phyloP scores from a whole-genome alignment of 805 yeast genomes.

The Cyberlindnera maclurae region DNA sequence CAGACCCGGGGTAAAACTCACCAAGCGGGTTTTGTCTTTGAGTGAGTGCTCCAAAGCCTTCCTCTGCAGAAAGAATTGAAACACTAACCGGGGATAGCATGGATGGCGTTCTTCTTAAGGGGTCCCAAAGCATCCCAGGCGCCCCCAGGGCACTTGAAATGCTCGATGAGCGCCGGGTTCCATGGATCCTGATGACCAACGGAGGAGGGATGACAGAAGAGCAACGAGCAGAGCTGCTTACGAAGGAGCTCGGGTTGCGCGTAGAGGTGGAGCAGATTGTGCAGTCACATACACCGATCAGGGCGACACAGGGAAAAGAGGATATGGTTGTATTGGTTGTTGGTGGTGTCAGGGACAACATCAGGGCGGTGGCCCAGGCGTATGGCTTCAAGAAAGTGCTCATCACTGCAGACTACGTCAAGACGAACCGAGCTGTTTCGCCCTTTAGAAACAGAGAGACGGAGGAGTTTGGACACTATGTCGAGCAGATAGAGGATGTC shows the following conservation, averaged over 20 bases:
- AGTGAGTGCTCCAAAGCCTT: slow-evolving; percentile 9
- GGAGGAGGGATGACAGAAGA: slow-evolving; percentile 80
- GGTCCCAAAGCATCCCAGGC: slow-evolving; percentile 54
- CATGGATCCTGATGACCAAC: slow-evolving; percentile 80
- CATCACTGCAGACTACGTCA: slow-evolving; percentile 65
- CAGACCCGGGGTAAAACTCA: background rate
- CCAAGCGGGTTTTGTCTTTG: slow-evolving; percentile 18
- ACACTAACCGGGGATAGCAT: slow-evolving; percentile 35
- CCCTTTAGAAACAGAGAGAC: slow-evolving; percentile 58
- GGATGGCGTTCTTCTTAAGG: slow-evolving; percentile 84
- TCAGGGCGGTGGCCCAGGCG: slow-evolving; percentile 62
- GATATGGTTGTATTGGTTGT: slow-evolving; percentile 66
- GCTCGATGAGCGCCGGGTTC: slow-evolving; percentile 48
- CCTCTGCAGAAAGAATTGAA: no score
- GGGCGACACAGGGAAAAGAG: slow-evolving; percentile 41
- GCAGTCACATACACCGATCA: slow-evolving; percentile 85
- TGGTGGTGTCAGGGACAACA: slow-evolving; percentile 70
- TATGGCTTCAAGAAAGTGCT: slow-evolving; percentile 78
- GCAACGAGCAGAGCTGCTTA: slow-evolving; percentile 48
- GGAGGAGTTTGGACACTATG: slow-evolving; percentile 28
- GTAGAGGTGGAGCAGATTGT: slow-evolving; percentile 48
- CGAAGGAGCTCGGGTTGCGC: slow-evolving; percentile 32
- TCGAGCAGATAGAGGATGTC: slow-evolving; percentile 15
- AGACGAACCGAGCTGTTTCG: slow-evolving; percentile 63
- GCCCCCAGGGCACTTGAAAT: slow-evolving; percentile 56